Base-by-base conservation (phyloP, 2,329 filamentous ascomycete genomes). In the Talaromyces amestolkiae region DNA sequence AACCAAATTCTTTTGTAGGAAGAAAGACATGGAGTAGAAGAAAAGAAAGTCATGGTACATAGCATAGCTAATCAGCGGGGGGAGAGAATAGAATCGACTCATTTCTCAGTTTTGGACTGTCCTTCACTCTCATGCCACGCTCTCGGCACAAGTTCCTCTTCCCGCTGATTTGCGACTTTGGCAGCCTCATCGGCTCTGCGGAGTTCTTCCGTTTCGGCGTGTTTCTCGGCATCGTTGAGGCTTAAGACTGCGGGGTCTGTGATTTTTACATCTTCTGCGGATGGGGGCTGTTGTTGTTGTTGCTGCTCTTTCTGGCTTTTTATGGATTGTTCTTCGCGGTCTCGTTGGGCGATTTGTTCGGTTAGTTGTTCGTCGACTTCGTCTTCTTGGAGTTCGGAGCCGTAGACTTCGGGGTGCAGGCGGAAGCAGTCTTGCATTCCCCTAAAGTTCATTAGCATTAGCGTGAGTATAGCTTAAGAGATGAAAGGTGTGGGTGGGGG, bases 351-450 rank as follows among this genome's bases (percentile, higher is more conserved):
- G 39, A 72, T 71, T 63, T 75, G 70, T 11, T 75, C 72, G 41
- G 74, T 72, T 35, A 77, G 70, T 66, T 72, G 77, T 64, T 71
- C 73, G 65, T 79, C 76, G 43, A 81, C 81, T 54, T 87, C 85
- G 22, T 96, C 93, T 58, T 93, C 90, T 39, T 91, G 89, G 19
- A 97, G 83, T 77, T 98, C 94, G 51, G 90, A 86, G 67, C 93
- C 93, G 79, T 99, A 99, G 67, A 97, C 85, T 51, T 98, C 95
- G 22, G 95, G 95, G 78, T 97, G 91, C 76, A 89, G 82, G 72
- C 93, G 87, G 86, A 99, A 99, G 83, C 95, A 99, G 73, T 94
- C 90, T 82, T 98, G 95, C 95, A 99, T 99, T 72, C 85, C 88
- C 85, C 93, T 97, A 71, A 72, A 72, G 63, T 65, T 82, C 73